Conservation (phyloP, 176 grass and related monocot species). For the Phoenix roebelenii region DNA sequence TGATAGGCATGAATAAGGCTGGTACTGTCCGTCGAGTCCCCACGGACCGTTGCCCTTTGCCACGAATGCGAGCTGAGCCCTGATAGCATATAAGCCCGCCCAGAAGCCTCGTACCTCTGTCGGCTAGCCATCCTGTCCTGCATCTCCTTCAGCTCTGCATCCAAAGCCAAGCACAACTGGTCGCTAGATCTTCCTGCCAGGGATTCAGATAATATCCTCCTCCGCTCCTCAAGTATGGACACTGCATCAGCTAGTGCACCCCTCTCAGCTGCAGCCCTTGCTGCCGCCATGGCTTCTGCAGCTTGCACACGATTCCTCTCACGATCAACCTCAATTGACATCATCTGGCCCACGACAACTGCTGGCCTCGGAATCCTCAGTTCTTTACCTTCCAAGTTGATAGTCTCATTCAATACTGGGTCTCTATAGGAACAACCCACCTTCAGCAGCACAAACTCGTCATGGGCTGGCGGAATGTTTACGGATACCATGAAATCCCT, state of each 20-base stretch:
- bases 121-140: constrained; percentile 62
- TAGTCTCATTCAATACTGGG: neutral
- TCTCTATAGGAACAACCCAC: constrained; percentile 32
- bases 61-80: constrained; percentile 82
- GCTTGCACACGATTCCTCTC: constrained; percentile 64
- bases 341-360: neutral
- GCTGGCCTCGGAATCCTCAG: constrained; percentile 10
- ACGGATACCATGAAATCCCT: constrained; percentile 45
- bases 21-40: constrained; percentile 54
- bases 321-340: constrained; percentile 26
- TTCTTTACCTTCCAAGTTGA: constrained; percentile 3
- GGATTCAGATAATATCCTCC: constrained; percentile 36
- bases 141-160: constrained; percentile 74
- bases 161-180: constrained; percentile 42
- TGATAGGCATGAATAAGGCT: constrained; percentile 60
- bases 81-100: constrained; percentile 65
- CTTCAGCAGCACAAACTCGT: constrained; percentile 25
- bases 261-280: constrained; percentile 44
- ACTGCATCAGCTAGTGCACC: constrained; percentile 48
- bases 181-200: constrained; percentile 36
- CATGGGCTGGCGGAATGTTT: constrained; percentile 13
- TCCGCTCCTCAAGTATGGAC: constrained; percentile 44
- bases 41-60: constrained; percentile 70
- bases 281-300: constrained; percentile 63
- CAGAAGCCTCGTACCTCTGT: constrained; percentile 64